Conservation (phyloP, 306 rosid species). For the Luffa acutangula region DNA sequence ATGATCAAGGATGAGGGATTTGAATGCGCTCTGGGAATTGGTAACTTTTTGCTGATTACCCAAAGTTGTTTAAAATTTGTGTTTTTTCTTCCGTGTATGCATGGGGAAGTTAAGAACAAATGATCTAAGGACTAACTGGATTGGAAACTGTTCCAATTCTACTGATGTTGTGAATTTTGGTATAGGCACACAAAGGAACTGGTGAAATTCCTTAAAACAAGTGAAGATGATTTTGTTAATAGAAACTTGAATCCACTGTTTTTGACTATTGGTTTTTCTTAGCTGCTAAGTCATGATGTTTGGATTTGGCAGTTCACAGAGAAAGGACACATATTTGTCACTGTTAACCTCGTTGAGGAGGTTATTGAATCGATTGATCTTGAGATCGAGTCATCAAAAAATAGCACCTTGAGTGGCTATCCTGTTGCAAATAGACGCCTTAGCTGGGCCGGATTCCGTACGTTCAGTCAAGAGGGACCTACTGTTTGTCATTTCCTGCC, state of each 20-base stretch:
- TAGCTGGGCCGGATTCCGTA: slow-evolving; percentile 70
- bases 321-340: slow-evolving; percentile 89
- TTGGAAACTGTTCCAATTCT: neutral
- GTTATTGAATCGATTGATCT: slow-evolving; percentile 56
- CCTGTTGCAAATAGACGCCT: slow-evolving; percentile 47
- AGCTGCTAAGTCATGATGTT: neutral
- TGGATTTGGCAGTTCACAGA: slow-evolving; percentile 72
- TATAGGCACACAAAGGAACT: neutral
- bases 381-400: slow-evolving; percentile 45
- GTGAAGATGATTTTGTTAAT: neutral
- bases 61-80: neutral
- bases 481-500: slow-evolving; percentile 34
- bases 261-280: neutral
- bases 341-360: slow-evolving; percentile 80
- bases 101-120: neutral
- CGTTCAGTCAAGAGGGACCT: slow-evolving; percentile 49
- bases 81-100: neutral
- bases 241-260: neutral
- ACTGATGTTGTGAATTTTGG: neutral
- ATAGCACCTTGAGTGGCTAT: slow-evolving; percentile 77
- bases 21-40: neutral
- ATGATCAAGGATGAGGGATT: neutral
- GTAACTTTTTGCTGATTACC: neutral
- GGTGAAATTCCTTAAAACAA: neutral
- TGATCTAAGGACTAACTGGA: neutral